Conservation (phyloP, 176 grass and related monocot genomes). For the Stipa capillata region DNA sequence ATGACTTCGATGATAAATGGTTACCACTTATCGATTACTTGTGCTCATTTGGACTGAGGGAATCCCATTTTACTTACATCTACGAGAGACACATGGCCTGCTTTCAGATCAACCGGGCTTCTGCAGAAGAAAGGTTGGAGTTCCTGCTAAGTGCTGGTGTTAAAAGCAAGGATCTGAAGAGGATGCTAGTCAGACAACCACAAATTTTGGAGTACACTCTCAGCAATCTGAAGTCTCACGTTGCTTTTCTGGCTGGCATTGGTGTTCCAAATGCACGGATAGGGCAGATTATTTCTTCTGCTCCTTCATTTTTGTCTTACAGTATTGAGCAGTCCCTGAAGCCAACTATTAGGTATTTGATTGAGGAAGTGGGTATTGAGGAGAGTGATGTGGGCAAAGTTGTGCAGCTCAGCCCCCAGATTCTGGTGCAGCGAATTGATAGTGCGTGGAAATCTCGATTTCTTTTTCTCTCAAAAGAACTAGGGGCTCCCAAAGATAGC, state of each 20-base stretch:
- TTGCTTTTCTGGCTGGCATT: constrained; percentile 72
- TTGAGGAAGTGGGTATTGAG: constrained; percentile 85
- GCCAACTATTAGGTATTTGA: constrained; percentile 73
- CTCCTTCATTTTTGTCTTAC: constrained; percentile 91
- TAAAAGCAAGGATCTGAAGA: constrained; percentile 86
- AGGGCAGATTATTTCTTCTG: constrained; percentile 69
- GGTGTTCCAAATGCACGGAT: constrained; percentile 51
- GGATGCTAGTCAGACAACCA: constrained; percentile 78
- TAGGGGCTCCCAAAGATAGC: constrained; percentile 78
- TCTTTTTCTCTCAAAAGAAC: constrained; percentile 78
- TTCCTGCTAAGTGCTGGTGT: constrained; percentile 69
- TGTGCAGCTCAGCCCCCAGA: constrained; percentile 93
- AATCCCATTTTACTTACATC: constrained; percentile 81
- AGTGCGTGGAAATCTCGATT: constrained; percentile 77
- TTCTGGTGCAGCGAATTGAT: constrained; percentile 81
- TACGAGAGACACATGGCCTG: constrained; percentile 84
- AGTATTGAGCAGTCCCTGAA: constrained; percentile 82
- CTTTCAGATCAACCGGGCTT: constrained; percentile 69
- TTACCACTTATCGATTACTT: constrained; percentile 85
- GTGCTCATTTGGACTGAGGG: constrained; percentile 79
- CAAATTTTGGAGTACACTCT: constrained; percentile 92
- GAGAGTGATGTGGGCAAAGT: constrained; percentile 82
- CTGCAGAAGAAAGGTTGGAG: constrained; percentile 73
- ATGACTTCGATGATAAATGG: constrained; percentile 82
- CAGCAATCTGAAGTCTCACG: constrained; percentile 76